Evolutionary conservation across 768 basidiomycete species (phyloP), one percentile per base, ranked within the genome.

Genomic region (Gautieria morchelliformis): DNA sequence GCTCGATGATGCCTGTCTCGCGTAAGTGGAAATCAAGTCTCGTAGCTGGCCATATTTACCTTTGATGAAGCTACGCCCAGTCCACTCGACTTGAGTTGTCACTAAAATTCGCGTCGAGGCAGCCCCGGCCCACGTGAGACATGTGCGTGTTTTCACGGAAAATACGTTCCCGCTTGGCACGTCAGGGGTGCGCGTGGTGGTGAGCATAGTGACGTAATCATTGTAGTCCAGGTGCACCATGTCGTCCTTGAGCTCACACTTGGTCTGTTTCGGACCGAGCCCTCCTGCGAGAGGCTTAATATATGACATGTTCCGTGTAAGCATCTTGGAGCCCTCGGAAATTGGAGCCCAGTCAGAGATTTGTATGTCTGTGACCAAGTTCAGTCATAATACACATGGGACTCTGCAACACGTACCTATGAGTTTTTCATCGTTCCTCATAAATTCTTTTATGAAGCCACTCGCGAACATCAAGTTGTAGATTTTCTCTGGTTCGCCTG

Each of bases 381-480:
- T 35, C 20, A 57, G 19, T 32, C 40, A 42, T 45, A 3, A 14
- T 12, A n/a, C 17, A 57, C 45, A 9, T 27, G 32, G 15, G 7
- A 51, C 14, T 51, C 12, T 35, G 32, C 10, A 52, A 2, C n/a
- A 73, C 86, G 61, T 63, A 94, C 96, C 95, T 17, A 77, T 73
- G 17, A 98, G 75, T 67, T 89, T 93, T 73, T 97, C 93, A 61
- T 91, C 81, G n/a, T 83, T 79, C 30, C 77, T 73, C 84, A 97
- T 83, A 68, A 98, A 99, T 44, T 89, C 89, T 70, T 94, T 96
- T 64, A 94, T 84, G 71, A 96, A 98, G 40, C 84, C 93, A 70
- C 92, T 94, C 47, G 92, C 84, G 67, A 98, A 98, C 76, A 98
- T 91, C 65, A 99, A 74, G 67, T 92, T 93, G 73, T 96, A 89